Evolutionary conservation across 2,329 filamentous ascomycete genomes (phyloP), one percentile per base, ranked within the genome.

Genomic region (Xylaria sp.): DNA sequence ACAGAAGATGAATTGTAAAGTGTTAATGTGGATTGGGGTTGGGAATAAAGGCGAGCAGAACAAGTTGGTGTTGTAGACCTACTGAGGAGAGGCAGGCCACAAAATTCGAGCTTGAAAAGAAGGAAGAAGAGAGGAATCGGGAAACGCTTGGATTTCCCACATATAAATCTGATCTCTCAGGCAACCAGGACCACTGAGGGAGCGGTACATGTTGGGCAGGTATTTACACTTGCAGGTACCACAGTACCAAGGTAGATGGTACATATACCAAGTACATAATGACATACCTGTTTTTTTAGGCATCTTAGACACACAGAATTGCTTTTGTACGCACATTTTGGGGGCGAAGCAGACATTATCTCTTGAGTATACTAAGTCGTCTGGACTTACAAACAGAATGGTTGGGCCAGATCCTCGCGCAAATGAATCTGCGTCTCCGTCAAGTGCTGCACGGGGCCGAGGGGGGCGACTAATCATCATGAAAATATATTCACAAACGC

Each of bases 321-420:
- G 39, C 41, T 28, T 18, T 48, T 33, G 18, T 48, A 18, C n/a
- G 48, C 7, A 33, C 18, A 36, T 36, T 2, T n/a, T 36, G 13
- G 41, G 48, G 20, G 28, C 6, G 3, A 28, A 31, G 56, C 3
- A 46, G 39, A 48, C 20, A n/a, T 28, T 28, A 28, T 4, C 25
- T 48, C 9, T 7, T 20, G 28, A n/a, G 28, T 3, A 23, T 6
- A 39, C 31, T 7, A 7, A 48, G 6, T n/a, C 7, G 15, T 18
- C 18, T 3, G 23, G 46, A 4, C 28, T 28, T 48, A 31, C 62
- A 64, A 64, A 64, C 62, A 13, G 52, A 64, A 64, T 31, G 20
- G 20, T 51, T 64, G 13, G n/a, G 54, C 36, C 20, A 13, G 33
- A 12, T 56, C 54, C 33, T 15, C 28, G 20, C 23, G 43, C 15